These are phyloP conservation scores for Ceratocystis alfenasii DNA, from an alignment of 2,329 filamentous ascomycete genomes.

Conservation along the genomic window DNA sequence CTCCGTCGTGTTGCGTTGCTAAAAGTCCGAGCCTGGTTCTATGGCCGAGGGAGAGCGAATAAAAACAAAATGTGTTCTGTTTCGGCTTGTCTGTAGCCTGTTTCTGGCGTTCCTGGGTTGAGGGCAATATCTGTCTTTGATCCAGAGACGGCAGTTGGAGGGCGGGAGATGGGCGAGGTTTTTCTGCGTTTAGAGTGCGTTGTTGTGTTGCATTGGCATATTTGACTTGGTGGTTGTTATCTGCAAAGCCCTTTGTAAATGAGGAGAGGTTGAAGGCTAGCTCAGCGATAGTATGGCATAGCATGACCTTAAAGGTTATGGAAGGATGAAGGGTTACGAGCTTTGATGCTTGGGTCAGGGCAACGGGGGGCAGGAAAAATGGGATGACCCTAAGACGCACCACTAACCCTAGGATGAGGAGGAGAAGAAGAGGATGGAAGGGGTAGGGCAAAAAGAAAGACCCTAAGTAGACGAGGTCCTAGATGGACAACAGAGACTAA, in stretches of 20 bases:
- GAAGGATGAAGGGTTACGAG: conserved; percentile 10
- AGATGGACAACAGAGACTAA: no score
- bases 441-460: no score
- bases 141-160: neutral
- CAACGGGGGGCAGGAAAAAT: neutral
- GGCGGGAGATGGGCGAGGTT: neutral
- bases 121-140: neutral
- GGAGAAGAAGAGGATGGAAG: neutral
- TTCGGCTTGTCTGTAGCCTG: conserved; percentile 1
- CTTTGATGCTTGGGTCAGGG: conserved; percentile 2
- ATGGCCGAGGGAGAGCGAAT: conserved; percentile 5
- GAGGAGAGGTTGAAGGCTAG: conserved; percentile 10
- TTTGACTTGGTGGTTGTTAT: conserved; percentile 2
- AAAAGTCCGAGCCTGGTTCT: neutral
- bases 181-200: neutral
- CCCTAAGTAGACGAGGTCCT: no score
- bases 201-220: conserved; percentile 5
- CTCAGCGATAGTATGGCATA: conserved; percentile 6
- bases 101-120: neutral
- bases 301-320: conserved; percentile 5
- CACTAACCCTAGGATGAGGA: neutral
- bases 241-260: conserved; percentile 6
- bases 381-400: neutral
- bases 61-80: conserved; percentile 9
- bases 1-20: neutral